Evolutionary conservation across 2,329 filamentous ascomycete genomes (phyloP), one percentile per base, ranked within the genome.

Genomic region (Cercospora canescens): DNA sequence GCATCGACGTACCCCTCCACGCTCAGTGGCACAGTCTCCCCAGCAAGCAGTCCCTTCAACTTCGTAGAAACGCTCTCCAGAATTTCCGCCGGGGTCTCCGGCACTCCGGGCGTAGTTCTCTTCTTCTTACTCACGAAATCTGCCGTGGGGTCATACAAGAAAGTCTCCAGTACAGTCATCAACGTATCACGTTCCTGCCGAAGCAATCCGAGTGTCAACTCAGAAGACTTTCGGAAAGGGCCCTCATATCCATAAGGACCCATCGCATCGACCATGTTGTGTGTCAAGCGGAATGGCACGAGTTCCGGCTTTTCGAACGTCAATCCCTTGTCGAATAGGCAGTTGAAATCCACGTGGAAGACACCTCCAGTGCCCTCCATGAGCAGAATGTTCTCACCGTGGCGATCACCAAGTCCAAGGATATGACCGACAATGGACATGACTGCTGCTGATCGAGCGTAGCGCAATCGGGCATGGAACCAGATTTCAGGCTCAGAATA

Each of bases 341-440:
- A 99, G 81, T 99, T 99, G 85, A 99, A 99, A 80, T 99, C 95
- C 54, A 99, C 96, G 79, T 99, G 95, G 79, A 99, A 92, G 2
- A 96, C 89, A 60, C 94, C 94, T 52, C 96, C 95, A 70, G 93
- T 96, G 64, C 91, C 91, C 81, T 98, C 93, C 78, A 98, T 93
- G 34, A 99, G 88, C 32, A 97, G 87, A 63, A 99, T 92, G 79
- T 99, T 99, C 79, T 99, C 95, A 65, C 94, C 94, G 80, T 99
- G 95, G 4, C 95, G 89, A 79, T 99, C 95, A 41, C 95, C 95
- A 0, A 99, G 84, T 67, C 88, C 95, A 4, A 99, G 86, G 57
- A 98, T 94, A 64, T 96, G 96, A 58, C 95, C 95, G 4, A 97
- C 93, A 87, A 99, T 99, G n/a, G 93, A 97, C 94, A 99, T 99